Evolutionary conservation across 805 yeast genomes (phyloP), one percentile per base, ranked within the genome.

Genomic region (Ogataea parapolymorpha): DNA sequence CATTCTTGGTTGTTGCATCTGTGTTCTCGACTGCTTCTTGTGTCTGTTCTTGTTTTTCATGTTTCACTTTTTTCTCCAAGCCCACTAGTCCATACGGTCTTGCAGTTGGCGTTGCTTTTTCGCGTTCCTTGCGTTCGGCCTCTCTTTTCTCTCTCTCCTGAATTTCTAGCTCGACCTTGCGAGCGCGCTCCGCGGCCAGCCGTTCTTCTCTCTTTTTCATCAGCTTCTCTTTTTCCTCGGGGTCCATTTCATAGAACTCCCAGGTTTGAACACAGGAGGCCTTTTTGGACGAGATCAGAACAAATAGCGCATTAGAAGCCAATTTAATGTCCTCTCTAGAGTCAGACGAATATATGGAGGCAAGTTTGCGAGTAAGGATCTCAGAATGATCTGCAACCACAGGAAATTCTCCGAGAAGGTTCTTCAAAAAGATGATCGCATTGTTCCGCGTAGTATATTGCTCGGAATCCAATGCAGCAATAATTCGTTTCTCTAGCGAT

Each of bases 371-470:
- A 6, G 72, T 60, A 2, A 89, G 55, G 6, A 55, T 42, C 40
- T 75, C 78, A 25, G 88, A 81, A 42, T 85, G 90, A 22, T 74
- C 79, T 37, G 79, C 80, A 11, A 85, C 74, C 9, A 71, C 65
- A 0, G 96, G 95, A 56, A 78, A 88, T 12, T 74, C 71, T 2
- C 73, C 71, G 14, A 82, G 63, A 16, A 61, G 37, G 49, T 79
- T 79, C 56, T 82, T 86, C 67, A 89, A 66, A 51, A 87, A 77
- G 1, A 85, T 82, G 44, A 89, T 85, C 3, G 87, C 77, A 61
- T 89, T 90, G 41, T 89, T 76, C 38, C 93, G 73, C 2, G 85
- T 80, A 78, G 85, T 83, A 58, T 88, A 90, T 41, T 82, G 83
- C 3, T 65, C 59, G 6, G 75, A 71, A 14, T 58, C 54, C 32